Conservation (phyloP, 345 rosid genomes). For the Linum trigynum region DNA sequence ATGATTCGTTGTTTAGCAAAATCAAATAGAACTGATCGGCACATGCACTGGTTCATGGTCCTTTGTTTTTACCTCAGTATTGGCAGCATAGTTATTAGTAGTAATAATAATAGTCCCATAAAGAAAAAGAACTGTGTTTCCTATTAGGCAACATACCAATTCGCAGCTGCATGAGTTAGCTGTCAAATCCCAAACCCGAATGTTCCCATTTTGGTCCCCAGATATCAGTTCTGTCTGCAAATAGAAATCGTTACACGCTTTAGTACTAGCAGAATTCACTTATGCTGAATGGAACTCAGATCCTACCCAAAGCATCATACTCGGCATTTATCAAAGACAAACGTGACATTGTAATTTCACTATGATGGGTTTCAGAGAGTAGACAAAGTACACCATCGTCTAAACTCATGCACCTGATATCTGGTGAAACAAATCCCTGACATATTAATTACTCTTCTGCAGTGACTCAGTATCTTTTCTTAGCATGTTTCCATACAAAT, state of each 20-base stretch:
- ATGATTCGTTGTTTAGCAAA: neutral
- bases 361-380: neutral
- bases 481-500: too few relatives aligned
- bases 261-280: neutral
- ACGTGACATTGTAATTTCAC: neutral
- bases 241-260: conserved; percentile 7
- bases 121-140: too few relatives aligned
- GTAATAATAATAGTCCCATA: too few relatives aligned
- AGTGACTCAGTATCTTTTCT: too few relatives aligned
- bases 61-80: neutral
- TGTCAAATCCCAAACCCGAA: conserved; percentile 94
- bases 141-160: conserved; percentile 37
- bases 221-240: conserved; percentile 85
- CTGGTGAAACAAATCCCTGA: too few relatives aligned
- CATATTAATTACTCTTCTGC: too few relatives aligned
- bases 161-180: conserved; percentile 96
- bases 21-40: neutral
- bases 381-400: neutral
- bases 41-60: neutral
- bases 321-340: neutral
- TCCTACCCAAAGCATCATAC: neutral
- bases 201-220: conserved; percentile 94
- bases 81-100: too few relatives aligned
- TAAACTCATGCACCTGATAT: too few relatives aligned
- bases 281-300: too few relatives aligned